phyloP scores from a whole-genome alignment of 306 rosid species.

The Lathyrus tuberosus region DNA sequence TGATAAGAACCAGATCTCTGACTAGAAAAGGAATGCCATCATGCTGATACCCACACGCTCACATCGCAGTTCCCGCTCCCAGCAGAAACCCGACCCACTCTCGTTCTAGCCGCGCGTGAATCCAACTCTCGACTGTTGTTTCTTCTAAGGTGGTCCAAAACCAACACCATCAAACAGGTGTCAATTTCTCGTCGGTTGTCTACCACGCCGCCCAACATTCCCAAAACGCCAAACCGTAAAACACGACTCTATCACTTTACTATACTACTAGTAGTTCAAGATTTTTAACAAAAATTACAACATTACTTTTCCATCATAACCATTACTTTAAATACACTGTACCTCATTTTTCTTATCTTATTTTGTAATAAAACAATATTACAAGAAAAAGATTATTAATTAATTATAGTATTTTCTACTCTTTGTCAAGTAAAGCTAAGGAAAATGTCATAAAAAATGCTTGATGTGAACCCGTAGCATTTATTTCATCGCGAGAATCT shows the following conservation, averaged over 20 bases:
- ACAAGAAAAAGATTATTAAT: too few relatives aligned
- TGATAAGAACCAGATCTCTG: constrained; percentile 48
- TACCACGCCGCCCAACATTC: constrained; percentile 43
- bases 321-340: neutral
- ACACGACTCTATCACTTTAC: neutral
- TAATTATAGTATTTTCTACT: neutral
- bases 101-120: neutral
- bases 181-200: constrained; percentile 29
- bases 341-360: too few relatives aligned
- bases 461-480: neutral
- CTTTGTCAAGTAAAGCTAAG: neutral
- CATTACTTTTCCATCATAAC: neutral
- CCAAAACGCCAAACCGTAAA: neutral
- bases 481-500: neutral
- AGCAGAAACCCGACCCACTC: constrained; percentile 17
- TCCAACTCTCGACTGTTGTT: neutral
- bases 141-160: constrained; percentile 10
- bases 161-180: constrained; percentile 34
- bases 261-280: neutral
- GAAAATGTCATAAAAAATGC: neutral
- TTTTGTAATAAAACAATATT: too few relatives aligned
- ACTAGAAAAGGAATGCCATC: constrained; percentile 47
- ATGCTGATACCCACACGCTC: constrained; percentile 62
- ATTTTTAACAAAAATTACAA: neutral
- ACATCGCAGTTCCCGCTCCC: constrained; percentile 48